These are phyloP conservation scores for Bryum argenteum DNA, from an alignment of 225 moss, liverwort and hornwort genomes.

Conservation along the genomic window DNA sequence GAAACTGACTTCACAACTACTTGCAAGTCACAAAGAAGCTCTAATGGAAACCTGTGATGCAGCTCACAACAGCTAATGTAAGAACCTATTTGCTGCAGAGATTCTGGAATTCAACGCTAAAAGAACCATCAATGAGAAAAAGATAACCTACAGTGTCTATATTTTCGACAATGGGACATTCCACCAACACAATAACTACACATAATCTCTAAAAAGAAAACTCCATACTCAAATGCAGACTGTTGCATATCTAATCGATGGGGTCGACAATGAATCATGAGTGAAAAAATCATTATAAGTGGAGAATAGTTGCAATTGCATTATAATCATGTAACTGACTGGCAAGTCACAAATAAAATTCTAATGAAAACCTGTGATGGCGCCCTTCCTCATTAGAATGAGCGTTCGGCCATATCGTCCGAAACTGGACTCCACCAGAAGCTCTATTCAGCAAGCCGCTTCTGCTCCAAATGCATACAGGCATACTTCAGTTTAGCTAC, in stretches of 20 bases:
- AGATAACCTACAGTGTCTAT: not conserved
- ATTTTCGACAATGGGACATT: not conserved
- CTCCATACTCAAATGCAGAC: conserved; percentile 9
- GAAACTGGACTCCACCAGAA: conserved; percentile 8
- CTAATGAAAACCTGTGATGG: conserved; percentile 29
- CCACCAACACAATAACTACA: conserved; percentile 4
- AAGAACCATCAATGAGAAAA: not conserved
- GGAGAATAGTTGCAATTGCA: not conserved
- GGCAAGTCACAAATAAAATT: conserved; percentile 17
- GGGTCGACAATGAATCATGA: not conserved
- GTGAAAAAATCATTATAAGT: conserved; percentile 4
- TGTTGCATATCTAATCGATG: conserved; percentile 3
- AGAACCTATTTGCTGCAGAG: not conserved
- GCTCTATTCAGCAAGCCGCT: conserved; percentile 16
- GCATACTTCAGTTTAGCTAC: conserved; percentile 15
- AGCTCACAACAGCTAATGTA: not conserved
- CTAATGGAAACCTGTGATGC: conserved; percentile 28
- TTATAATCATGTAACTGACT: not conserved
- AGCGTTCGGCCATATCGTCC: conserved; percentile 8
- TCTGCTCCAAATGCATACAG: conserved; percentile 20
- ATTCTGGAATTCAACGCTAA: conserved; percentile 1
- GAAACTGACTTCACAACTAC: not conserved
- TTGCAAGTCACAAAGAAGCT: conserved; percentile 14
- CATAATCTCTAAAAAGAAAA: conserved; percentile 14
- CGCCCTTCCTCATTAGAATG: conserved; percentile 4